Conservation (phyloP, 169 alveolate genomes). For the Eimeria acervulina region DNA sequence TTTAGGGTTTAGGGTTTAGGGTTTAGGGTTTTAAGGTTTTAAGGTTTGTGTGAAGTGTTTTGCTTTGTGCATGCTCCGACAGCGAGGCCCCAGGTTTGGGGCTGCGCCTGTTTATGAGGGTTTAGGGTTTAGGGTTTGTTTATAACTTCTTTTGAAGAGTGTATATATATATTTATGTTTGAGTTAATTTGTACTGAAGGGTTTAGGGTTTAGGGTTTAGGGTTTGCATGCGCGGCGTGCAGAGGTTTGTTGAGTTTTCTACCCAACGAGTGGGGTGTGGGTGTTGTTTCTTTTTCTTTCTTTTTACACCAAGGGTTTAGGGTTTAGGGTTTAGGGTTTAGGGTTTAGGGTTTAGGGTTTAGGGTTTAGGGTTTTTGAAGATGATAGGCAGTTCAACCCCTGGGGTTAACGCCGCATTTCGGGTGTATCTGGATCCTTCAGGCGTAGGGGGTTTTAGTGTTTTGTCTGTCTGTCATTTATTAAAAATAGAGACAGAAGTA, state of each 20-base stretch:
- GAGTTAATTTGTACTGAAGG: too few species aligned
- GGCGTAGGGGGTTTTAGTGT: background rate
- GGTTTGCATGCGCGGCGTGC: background rate
- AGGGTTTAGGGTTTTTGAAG: conserved; percentile 7
- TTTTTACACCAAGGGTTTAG: background rate
- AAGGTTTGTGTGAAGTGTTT: too few species aligned
- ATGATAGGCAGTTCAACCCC: background rate
- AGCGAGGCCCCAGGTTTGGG: too few species aligned
- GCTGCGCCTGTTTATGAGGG: background rate
- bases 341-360: conserved; percentile 33
- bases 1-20: background rate
- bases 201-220: conserved; percentile 39
- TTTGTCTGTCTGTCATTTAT: background rate
- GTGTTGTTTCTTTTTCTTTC: too few species aligned
- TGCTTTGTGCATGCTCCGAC: too few species aligned
- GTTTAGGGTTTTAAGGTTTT: background rate
- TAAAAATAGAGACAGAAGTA: background rate
- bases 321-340: conserved; percentile 27
- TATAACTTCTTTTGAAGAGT: too few species aligned
- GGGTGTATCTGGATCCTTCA: background rate
- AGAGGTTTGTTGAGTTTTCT: too few species aligned
- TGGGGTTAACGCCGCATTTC: too few species aligned
- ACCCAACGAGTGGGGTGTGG: too few species aligned
- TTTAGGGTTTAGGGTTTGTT: conserved; percentile 35
- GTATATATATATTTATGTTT: too few species aligned